phyloP scores from a whole-genome alignment of 208 protist genomes.

The Trypanosoma conorhini region DNA sequence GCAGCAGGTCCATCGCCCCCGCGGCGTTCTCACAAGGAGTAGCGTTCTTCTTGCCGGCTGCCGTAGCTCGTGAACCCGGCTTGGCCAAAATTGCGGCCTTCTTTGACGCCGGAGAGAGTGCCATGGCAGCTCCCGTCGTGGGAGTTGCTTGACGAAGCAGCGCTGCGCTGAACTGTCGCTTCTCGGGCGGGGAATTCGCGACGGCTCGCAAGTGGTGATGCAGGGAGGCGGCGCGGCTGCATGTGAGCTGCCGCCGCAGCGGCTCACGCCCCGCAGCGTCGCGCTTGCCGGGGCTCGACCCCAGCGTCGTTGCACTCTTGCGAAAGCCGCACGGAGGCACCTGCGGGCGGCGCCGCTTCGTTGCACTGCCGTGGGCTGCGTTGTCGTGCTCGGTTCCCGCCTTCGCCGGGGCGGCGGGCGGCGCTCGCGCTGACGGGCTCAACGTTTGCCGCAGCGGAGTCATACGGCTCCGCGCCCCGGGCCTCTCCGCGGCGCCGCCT shows the following conservation, averaged over 20 bases:
- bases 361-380: not conserved
- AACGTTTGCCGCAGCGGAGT: not conserved
- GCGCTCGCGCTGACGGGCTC: not conserved
- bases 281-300: too few species aligned
- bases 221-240: not conserved
- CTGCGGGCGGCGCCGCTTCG: not conserved
- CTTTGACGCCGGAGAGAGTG: not conserved
- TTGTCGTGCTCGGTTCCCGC: not conserved
- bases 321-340: not conserved
- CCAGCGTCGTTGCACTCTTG: not conserved
- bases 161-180: not conserved
- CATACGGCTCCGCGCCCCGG: not conserved
- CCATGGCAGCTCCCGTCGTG: not conserved
- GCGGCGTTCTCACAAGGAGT: not conserved
- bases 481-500: not conserved
- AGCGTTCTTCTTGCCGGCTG: not conserved
- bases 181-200: not conserved
- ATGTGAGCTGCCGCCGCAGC: not conserved
- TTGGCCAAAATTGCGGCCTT: not conserved
- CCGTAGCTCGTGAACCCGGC: not conserved
- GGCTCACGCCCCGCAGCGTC: not conserved
- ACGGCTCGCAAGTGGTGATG: not conserved
- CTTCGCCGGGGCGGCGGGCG: too few species aligned
- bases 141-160: not conserved
- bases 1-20: not conserved